Conservation (phyloP, 495 filamentous ascomycete genomes). For the Penicillium waksmanii region DNA sequence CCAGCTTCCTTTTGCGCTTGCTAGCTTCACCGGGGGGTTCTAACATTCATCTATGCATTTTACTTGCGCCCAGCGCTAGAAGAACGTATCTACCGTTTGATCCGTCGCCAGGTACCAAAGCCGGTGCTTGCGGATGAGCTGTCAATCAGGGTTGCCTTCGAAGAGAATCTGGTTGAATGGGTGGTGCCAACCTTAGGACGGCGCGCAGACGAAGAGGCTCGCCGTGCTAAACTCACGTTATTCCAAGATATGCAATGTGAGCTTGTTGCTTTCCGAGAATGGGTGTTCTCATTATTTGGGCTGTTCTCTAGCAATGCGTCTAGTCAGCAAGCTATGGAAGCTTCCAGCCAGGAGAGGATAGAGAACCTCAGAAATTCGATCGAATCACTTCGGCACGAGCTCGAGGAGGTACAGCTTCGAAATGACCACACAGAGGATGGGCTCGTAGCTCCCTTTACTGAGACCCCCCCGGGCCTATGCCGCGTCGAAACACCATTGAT, state of each 20-base stretch:
- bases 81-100: slow-evolving; percentile 47
- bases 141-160: slow-evolving; percentile 49
- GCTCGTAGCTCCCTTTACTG: slow-evolving; percentile 5
- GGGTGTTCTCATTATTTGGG: slow-evolving; percentile 40
- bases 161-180: slow-evolving; percentile 55
- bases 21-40: slow-evolving; percentile 40
- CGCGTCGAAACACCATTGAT: slow-evolving; percentile 10
- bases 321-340: slow-evolving; percentile 21
- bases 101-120: slow-evolving; percentile 50
- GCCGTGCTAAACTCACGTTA: slow-evolving; percentile 43
- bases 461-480: slow-evolving; percentile 11
- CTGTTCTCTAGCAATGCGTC: slow-evolving; percentile 21
- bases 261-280: slow-evolving; percentile 32
- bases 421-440: slow-evolving; percentile 8
- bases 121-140: slow-evolving; percentile 47
- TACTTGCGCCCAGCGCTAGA: slow-evolving; percentile 47
- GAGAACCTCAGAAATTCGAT: slow-evolving; percentile 35
- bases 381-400: slow-evolving; percentile 37
- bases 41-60: slow-evolving; percentile 41
- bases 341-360: slow-evolving; percentile 28
- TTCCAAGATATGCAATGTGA: slow-evolving; percentile 46
- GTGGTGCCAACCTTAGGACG: slow-evolving; percentile 48
- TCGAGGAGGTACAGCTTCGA: slow-evolving; percentile 28
- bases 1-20: slow-evolving; percentile 28
- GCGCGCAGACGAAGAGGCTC: slow-evolving; percentile 45